Conservation (phyloP, 2,329 filamentous ascomycete species). For the Ascochyta clinopodiicola region DNA sequence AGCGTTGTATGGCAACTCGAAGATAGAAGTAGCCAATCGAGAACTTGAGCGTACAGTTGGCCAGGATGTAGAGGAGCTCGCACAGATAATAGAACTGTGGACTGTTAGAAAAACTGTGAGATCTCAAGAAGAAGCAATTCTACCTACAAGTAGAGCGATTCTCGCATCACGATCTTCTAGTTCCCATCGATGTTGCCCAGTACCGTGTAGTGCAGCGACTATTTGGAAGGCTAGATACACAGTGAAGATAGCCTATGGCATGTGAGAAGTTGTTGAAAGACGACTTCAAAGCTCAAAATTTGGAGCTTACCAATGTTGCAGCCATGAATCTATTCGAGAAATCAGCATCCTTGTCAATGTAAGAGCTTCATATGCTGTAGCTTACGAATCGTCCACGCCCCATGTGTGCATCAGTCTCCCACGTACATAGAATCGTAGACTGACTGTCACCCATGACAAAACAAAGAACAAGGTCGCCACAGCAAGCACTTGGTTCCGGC, state of each 20-base stretch:
- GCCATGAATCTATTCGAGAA: slow-evolving; percentile 41
- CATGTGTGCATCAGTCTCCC: slow-evolving; percentile 42
- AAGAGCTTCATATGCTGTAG: neutral
- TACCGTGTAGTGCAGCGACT: slow-evolving; percentile 49
- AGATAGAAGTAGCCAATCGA: slow-evolving; percentile 62
- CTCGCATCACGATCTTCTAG: slow-evolving; percentile 38
- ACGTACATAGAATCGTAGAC: slow-evolving; percentile 47
- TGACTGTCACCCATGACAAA: slow-evolving; percentile 45
- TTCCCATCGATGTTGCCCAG: slow-evolving; percentile 47
- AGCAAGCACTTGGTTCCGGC: slow-evolving; percentile 29
- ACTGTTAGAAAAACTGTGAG: neutral
- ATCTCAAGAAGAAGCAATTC: too few species aligned
- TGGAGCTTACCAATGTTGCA: slow-evolving; percentile 37
- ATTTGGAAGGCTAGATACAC: slow-evolving; percentile 51
- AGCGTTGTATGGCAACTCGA: slow-evolving; percentile 55
- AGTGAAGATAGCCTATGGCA: slow-evolving; percentile 45
- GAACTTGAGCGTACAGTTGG: slow-evolving; percentile 57
- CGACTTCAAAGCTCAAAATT: neutral
- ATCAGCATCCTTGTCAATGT: neutral
- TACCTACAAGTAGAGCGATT: slow-evolving; percentile 39
- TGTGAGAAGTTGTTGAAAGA: neutral
- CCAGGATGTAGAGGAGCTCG: slow-evolving; percentile 61
- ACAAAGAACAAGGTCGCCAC: slow-evolving; percentile 46
- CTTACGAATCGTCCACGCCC: slow-evolving; percentile 45
- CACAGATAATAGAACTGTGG: slow-evolving; percentile 61